Evolutionary conservation across 2,329 filamentous ascomycete genomes (phyloP).

Genomic region (Coleophoma cylindrospora): DNA sequence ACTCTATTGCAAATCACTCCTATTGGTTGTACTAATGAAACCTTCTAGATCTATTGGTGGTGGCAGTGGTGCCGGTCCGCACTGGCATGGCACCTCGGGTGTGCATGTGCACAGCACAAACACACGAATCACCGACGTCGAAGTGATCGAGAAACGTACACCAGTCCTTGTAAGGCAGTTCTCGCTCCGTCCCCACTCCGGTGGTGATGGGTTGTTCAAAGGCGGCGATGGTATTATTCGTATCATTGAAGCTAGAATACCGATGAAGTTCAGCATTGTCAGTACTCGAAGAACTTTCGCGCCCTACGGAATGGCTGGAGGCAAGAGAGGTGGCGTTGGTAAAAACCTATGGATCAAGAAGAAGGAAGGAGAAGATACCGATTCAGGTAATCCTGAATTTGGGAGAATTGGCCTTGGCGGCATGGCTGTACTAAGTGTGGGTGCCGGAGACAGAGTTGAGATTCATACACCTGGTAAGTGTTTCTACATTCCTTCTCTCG

Average conservation of each 20-base stretch:
- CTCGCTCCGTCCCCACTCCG: constrained; percentile 53
- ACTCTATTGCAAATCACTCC: neutral
- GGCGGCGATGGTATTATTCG: constrained; percentile 33
- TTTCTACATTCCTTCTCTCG: neutral
- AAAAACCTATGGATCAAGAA: constrained; percentile 51
- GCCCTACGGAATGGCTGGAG: constrained; percentile 78
- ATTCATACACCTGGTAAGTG: neutral
- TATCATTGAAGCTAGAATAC: constrained; percentile 73
- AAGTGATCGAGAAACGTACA: constrained; percentile 71
- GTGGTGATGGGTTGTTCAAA: constrained; percentile 46
- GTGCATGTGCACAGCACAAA: constrained; percentile 69
- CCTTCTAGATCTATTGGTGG: constrained; percentile 58
- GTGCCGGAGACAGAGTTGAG: neutral
- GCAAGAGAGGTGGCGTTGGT: constrained; percentile 69
- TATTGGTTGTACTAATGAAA: neutral
- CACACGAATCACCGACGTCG: constrained; percentile 73
- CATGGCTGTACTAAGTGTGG: neutral
- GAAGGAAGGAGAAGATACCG: neutral
- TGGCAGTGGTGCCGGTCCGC: constrained; percentile 64
- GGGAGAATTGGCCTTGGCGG: neutral
- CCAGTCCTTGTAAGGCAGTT: constrained; percentile 69
- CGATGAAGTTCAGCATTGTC: constrained; percentile 69
- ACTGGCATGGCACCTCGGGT: constrained; percentile 66
- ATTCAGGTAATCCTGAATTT: neutral
- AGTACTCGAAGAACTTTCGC: constrained; percentile 67